Evolutionary conservation across 2,329 filamentous ascomycete genomes (phyloP), one percentile per base, ranked within the genome.

Genomic region (Neopestalotiopsis rosae): DNA sequence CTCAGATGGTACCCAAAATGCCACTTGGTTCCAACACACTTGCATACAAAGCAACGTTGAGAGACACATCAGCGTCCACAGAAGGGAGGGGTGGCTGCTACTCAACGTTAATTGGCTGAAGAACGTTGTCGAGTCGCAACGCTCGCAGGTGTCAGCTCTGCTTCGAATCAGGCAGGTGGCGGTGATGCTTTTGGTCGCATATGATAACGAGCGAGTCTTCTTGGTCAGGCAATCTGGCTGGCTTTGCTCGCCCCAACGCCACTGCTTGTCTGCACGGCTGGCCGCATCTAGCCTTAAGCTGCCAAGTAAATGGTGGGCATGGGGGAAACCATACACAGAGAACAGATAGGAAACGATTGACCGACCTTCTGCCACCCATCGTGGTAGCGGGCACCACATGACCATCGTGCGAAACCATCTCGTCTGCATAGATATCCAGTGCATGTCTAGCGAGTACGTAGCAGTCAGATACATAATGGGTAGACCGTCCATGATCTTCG

Each of bases 141-240:
- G 17, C 24, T 59, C 49, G 10, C 57, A 59, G 10, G 10, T n/a
- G 57, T 59, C 57, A 59, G 57, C 57, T 59, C 57, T 34, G 24
- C 20, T 34, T 24, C 24, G 30, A 59, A 59, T 59, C 24, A n/a
- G 57, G 57, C 57, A 59, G 57, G 57, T 59, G 57, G 57, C 57
- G 30, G 57, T 52, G 45, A 52, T 52, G 17, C 45, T 52, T 52
- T 52, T 17, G n/a, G 45, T 52, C 10, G 20, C 20, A n/a, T 20
- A n/a, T 17, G 45, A 52, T 49, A 52, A 20, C 24, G 30, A 59
- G 24, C 57, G 30, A 59, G 24, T 4, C 57, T 10, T 14, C 30
- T n/a, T 30, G 6, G 20, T 28, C 24, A 3, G 24, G 24, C 24
- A 28, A 28, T 28, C 24, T 28, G 24, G 24, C 24, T 28, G 24